phyloP scores from a whole-genome alignment of 2,329 filamentous ascomycete genomes.

The Golovinomyces cichoracearum region DNA sequence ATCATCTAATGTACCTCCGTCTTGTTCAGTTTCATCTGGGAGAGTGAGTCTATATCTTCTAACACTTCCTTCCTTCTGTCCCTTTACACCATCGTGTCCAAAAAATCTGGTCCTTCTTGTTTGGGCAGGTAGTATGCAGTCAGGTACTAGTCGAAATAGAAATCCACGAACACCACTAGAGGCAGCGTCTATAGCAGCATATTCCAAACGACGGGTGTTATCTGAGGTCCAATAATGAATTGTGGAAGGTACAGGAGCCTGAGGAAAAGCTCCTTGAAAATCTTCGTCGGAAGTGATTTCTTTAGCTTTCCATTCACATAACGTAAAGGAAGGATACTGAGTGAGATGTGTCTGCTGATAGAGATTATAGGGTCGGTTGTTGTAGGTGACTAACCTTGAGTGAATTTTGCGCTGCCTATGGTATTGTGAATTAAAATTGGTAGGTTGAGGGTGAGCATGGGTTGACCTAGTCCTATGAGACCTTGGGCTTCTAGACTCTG shows the following conservation, averaged over 20 bases:
- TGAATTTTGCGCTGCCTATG: background rate
- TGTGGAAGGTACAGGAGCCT: slow-evolving; percentile 25
- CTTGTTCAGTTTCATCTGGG: slow-evolving; percentile 17
- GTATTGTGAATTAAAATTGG: background rate
- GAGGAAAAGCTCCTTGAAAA: background rate
- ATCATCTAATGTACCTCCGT: background rate
- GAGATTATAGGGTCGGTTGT: slow-evolving; percentile 3
- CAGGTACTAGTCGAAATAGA: slow-evolving; percentile 32
- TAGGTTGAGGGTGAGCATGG: background rate
- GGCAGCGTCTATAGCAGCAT: slow-evolving; percentile 39
- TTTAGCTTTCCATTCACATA: background rate
- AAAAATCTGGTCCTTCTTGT: slow-evolving; percentile 23
- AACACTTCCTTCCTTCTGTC: slow-evolving; percentile 33
- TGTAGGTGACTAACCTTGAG: slow-evolving; percentile 3
- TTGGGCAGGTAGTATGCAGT: slow-evolving; percentile 29
- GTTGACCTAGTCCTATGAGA: background rate
- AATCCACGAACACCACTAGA: slow-evolving; percentile 33
- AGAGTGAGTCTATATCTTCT: slow-evolving; percentile 34
- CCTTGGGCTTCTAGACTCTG: slow-evolving; percentile 1
- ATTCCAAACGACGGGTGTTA: slow-evolving; percentile 34
- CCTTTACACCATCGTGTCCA: slow-evolving; percentile 24
- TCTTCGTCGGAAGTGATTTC: slow-evolving; percentile 1
- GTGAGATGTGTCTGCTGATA: slow-evolving; percentile 10
- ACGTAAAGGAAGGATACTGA: slow-evolving; percentile 9
- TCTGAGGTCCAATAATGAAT: slow-evolving; percentile 44